These are phyloP conservation scores for Telopea speciosissima DNA, from an alignment of 177 flowering plant species.

Conservation along the genomic window DNA sequence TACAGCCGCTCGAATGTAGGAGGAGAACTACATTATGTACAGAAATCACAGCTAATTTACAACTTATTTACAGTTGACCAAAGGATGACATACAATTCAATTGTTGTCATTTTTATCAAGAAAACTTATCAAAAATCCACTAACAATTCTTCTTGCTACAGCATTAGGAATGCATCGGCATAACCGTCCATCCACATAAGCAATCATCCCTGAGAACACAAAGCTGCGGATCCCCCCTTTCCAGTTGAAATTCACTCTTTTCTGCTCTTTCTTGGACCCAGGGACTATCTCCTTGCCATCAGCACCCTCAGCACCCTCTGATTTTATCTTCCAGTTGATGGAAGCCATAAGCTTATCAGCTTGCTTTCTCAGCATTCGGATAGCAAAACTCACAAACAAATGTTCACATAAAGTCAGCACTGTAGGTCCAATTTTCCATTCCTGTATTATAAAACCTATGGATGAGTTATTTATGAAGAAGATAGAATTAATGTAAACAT, in stretches of 20 bases:
- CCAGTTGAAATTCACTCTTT: constrained; percentile 26
- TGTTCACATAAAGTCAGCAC: constrained; percentile 80
- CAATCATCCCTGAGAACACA: constrained; percentile 64
- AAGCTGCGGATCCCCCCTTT: constrained; percentile 68
- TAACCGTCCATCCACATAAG: constrained; percentile 85
- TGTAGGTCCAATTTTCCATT: constrained; percentile 87
- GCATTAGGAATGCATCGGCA: constrained; percentile 83
- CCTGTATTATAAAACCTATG: constrained; percentile 35
- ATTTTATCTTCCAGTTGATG: constrained; percentile 21
- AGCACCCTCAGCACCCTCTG: constrained; percentile 2
- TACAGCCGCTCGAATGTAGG: too few relatives aligned
- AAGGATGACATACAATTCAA: constrained; percentile 2
- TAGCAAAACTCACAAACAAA: constrained; percentile 81
- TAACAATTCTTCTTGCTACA: constrained; percentile 74
- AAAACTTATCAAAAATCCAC: constrained; percentile 84
- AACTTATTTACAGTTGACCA: background rate
- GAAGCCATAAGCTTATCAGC: constrained; percentile 29
- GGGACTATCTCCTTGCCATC: constrained; percentile 24
- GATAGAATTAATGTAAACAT: background rate
- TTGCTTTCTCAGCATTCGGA: constrained; percentile 68
- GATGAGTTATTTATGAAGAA: background rate
- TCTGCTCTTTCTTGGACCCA: constrained; percentile 19
- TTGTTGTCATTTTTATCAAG: constrained; percentile 47
- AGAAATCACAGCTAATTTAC: background rate
- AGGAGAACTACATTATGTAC: background rate